Percentiles rank a stretch among this genome's conserved stretches.
Conservation (phyloP, 2,329 filamentous ascomycete genomes). For the Microdochium nivale region DNA sequence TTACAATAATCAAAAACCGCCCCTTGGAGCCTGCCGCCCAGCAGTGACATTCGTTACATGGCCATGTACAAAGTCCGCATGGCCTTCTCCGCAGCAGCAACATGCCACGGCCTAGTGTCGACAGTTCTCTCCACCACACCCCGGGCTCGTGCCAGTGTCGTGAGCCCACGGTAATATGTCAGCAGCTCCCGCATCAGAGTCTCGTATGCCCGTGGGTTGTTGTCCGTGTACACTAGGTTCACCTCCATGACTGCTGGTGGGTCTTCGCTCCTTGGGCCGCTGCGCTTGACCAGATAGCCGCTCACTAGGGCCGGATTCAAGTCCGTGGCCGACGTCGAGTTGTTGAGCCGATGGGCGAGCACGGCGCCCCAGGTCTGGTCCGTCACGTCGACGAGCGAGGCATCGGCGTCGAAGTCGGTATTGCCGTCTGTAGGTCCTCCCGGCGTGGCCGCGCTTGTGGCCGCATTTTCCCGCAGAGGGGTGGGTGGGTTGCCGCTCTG, state of each 20-base stretch:
- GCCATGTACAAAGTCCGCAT: constrained; percentile 56
- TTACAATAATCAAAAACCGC: no score
- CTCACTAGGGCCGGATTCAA: constrained; percentile 50
- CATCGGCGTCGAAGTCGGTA: constrained; percentile 48
- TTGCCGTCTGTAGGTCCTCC: constrained; percentile 28
- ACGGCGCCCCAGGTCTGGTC: constrained; percentile 73
- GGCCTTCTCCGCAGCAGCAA: constrained; percentile 62
- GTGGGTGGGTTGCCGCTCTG: constrained; percentile 43
- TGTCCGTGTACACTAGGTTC: constrained; percentile 51
- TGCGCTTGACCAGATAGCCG: constrained; percentile 58
- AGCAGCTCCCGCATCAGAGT: constrained; percentile 62
- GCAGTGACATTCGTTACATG: constrained; percentile 35
- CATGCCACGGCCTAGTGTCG: constrained; percentile 68
- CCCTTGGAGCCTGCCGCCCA: no score
- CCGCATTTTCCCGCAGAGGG: constrained; percentile 28
- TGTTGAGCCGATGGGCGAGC: constrained; percentile 56
- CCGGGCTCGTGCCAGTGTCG: constrained; percentile 58
- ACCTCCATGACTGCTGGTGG: constrained; percentile 54
- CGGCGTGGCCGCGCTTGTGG: constrained; percentile 34
- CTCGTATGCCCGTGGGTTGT: constrained; percentile 48
- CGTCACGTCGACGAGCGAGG: constrained; percentile 60
- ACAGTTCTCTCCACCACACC: constrained; percentile 50
- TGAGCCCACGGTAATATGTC: constrained; percentile 58
- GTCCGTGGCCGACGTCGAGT: constrained; percentile 45
- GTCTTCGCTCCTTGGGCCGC: constrained; percentile 46